Evolutionary conservation across 108 stramenopile species (phyloP).

Genomic region (Mayamaea pseudoterrestris): DNA sequence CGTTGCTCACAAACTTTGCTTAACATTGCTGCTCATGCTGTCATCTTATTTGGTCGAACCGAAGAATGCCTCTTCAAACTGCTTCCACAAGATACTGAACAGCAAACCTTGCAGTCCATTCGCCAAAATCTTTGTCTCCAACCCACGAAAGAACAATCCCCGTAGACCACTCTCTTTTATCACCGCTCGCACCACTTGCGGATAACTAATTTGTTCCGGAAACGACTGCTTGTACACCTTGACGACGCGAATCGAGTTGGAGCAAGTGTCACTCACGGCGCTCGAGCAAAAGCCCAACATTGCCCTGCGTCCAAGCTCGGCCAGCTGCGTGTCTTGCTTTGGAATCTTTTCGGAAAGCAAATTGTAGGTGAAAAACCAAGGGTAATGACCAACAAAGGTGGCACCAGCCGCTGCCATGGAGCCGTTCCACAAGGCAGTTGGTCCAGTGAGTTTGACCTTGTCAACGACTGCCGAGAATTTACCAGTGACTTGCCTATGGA

Average conservation of each 20-base stretch:
- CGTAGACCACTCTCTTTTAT: slow-evolving; percentile 78
- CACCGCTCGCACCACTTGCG: slow-evolving; percentile 79
- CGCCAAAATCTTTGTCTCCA: slow-evolving; percentile 96
- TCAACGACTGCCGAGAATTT: slow-evolving; percentile 76
- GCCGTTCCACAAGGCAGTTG: slow-evolving; percentile 86
- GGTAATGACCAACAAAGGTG: slow-evolving; percentile 97
- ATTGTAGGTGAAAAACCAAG: slow-evolving; percentile 96
- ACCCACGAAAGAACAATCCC: slow-evolving; percentile 93
- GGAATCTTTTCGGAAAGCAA: slow-evolving; percentile 84
- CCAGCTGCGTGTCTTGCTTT: slow-evolving; percentile 75
- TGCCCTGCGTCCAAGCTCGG: slow-evolving; percentile 86
- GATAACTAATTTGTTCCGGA: slow-evolving; percentile 77
- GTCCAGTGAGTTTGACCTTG: slow-evolving; percentile 82
- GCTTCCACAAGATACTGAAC: slow-evolving; percentile 97
- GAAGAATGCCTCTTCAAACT: slow-evolving; percentile 87
- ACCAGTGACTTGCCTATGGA: slow-evolving; percentile 97
- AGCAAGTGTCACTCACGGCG: slow-evolving; percentile 88
- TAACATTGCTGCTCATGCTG: neutral
- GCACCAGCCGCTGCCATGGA: slow-evolving; percentile 87
- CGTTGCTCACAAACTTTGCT: neutral
- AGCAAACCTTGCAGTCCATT: slow-evolving; percentile 97
- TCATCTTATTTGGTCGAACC: slow-evolving; percentile 28
- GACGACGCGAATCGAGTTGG: slow-evolving; percentile 95
- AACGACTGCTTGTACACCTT: slow-evolving; percentile 98
- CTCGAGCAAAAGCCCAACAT: slow-evolving; percentile 88